Conservation (phyloP, 306 rosid genomes). For the apple (Malus domestica) region ASM211411v1 NC_041794.1:25450001-25450500, state of each 20-base stretch:
- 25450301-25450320: not conserved
- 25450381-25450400: too few species aligned
- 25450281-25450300: not conserved
- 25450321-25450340: not conserved
- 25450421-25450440: too few species aligned
- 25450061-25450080: not conserved
- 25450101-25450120: slow-evolving; percentile 1
- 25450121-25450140: not conserved
- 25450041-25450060: slow-evolving; percentile 10
- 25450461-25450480: too few species aligned
- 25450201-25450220: slow-evolving; percentile 9
- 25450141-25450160: not conserved
- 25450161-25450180: slow-evolving; percentile 9
- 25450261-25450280: not conserved
- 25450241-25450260: not conserved
- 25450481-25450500: too few species aligned
- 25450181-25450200: slow-evolving; percentile 1
- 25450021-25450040: slow-evolving; percentile 37
- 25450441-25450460: too few species aligned
- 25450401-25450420: too few species aligned
- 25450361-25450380: too few species aligned
- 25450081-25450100: not conserved
- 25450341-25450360: too few species aligned
- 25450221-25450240: not conserved
- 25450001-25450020: slow-evolving; percentile 33